phyloP scores from a whole-genome alignment of 108 stramenopile species.

The Fistulifera solaris region DNA sequence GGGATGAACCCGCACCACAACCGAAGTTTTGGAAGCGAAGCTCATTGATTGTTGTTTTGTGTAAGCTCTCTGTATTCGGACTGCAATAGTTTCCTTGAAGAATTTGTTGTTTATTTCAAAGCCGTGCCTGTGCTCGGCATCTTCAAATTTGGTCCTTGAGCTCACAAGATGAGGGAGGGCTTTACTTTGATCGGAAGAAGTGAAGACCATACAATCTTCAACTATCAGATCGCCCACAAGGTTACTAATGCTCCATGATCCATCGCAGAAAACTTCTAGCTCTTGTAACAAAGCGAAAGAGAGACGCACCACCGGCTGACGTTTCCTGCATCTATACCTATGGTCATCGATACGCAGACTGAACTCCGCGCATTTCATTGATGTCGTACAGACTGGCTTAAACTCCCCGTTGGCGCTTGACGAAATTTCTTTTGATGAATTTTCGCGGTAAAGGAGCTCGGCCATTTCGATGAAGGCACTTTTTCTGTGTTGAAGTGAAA shows the following conservation, averaged over 20 bases:
- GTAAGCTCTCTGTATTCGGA: not conserved
- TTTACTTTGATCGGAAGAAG: not conserved
- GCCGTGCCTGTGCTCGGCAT: not conserved
- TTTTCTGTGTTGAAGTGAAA: conserved; percentile 26
- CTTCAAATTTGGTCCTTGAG: not conserved
- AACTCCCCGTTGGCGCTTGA: not conserved
- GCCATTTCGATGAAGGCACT: conserved; percentile 38
- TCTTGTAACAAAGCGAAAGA: conserved; percentile 28
- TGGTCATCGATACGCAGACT: conserved; percentile 40
- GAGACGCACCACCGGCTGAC: conserved; percentile 25
- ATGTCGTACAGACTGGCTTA: conserved; percentile 21
- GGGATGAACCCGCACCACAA: conserved; percentile 28
- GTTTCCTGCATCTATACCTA: conserved; percentile 3
- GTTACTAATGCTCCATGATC: conserved; percentile 30
- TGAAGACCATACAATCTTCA: conserved; percentile 16
- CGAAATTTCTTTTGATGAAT: not conserved
- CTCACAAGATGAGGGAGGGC: not conserved
- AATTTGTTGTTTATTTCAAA: not conserved
- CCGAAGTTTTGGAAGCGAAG: not conserved
- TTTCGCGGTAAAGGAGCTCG: not conserved
- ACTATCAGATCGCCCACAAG: conserved; percentile 28
- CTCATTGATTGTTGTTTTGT: not conserved
- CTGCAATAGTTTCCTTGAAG: no score
- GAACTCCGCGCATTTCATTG: conserved; percentile 27
- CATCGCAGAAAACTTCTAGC: conserved; percentile 27